Evolutionary conservation across 2,329 filamentous ascomycete genomes (phyloP), one percentile per base, ranked within the genome.

Genomic region (Leptographium lundbergii): DNA sequence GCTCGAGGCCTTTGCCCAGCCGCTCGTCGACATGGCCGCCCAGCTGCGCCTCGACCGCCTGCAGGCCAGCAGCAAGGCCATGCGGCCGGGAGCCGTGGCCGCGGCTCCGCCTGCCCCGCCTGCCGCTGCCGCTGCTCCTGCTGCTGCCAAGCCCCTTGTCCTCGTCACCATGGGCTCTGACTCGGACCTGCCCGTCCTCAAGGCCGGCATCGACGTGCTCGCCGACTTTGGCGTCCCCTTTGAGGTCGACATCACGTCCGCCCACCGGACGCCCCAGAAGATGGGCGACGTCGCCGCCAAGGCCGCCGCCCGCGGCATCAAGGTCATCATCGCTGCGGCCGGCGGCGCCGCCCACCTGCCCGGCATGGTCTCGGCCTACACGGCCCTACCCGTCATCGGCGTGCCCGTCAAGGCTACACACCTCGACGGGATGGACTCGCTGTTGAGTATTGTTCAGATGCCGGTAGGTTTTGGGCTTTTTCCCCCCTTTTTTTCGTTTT

Each of bases 81-180:
- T 75, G 51, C 75, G 71, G 19, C 75, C 69, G 22, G 65, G 66
- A 14, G 66, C 54, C 42, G 11, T 17, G 27, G 17, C 59, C 45
- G 22, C 61, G 2, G 48, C 57, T 22, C 19, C 60, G 6, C 6
- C 24, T 25, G 48, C 14, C 11, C 2, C 48, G 3, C 27, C 48
- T 25, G 36, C 54, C 25, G 14, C 57, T 11, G 2, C 24, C 10
- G 36, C 57, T 9, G 5, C 57, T 24, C 4, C 57, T 13, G 2
- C 56, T 17, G 24, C 48, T 6, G 3, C 48, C n/a, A 65, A 67
- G 54, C 65, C 71, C 55, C 71, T 89, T 0, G 85, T 94, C 1
- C 82, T 87, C 14, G 81, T 94, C 3, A 90, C 89, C 32, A 92
- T 92, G 88, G 89, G 89, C 45, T 92, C 88, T 1, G 86, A 90